phyloP scores from a whole-genome alignment of 345 rosid genomes.

The Camelina hispida region DNA sequence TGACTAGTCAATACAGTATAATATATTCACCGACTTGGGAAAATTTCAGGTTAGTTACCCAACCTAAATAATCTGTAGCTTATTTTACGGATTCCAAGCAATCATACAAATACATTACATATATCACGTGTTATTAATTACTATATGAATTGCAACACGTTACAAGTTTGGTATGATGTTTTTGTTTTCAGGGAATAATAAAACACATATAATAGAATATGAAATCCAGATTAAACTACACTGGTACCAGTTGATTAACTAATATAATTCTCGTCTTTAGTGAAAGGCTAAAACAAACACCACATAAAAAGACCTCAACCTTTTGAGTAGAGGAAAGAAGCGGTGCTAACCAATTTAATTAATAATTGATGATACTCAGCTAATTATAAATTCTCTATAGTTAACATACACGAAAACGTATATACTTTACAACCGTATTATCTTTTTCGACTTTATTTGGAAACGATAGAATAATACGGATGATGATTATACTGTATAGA shows the following conservation, averaged over 20 bases:
- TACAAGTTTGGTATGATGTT: background rate
- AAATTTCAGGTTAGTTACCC: no score
- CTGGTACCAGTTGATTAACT: background rate
- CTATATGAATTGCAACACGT: background rate
- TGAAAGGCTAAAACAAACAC: constrained; percentile 40
- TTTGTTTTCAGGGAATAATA: background rate
- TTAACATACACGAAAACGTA: constrained; percentile 16
- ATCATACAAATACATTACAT: no score
- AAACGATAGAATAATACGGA: background rate
- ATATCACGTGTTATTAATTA: no score
- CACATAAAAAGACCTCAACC: constrained; percentile 31
- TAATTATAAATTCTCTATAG: background rate
- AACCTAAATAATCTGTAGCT: no score
- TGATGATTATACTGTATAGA: background rate
- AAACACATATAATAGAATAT: background rate
- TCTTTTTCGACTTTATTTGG: constrained; percentile 6
- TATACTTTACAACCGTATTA: constrained; percentile 6
- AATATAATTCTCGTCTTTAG: constrained; percentile 14
- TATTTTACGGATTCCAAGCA: no score
- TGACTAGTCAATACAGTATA: background rate
- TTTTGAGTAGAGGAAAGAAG: constrained; percentile 25
- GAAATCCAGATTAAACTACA: constrained; percentile 8
- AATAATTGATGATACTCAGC: background rate
- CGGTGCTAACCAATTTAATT: constrained; percentile 1
- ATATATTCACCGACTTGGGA: background rate